These are phyloP conservation scores for Pythium vanterpoolii DNA, from an alignment of 352 stramenopile genomes.

Conservation along the genomic window DNA sequence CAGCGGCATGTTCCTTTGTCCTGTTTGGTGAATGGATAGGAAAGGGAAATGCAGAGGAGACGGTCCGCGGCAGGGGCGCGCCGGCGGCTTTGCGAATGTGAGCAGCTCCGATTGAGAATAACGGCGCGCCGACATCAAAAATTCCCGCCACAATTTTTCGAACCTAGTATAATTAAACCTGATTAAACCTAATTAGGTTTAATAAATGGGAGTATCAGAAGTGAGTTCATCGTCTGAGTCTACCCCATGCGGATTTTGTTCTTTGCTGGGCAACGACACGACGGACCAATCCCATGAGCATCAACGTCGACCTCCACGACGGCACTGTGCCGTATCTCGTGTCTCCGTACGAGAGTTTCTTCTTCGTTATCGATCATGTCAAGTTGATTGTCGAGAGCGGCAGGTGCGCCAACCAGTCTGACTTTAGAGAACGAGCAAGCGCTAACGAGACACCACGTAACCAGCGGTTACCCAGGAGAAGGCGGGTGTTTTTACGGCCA, in stretches of 20 bases:
- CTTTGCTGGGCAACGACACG: background rate
- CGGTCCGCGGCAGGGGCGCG: background rate
- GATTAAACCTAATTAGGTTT: background rate
- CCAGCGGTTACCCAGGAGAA: constrained; percentile 78
- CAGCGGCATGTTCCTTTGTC: constrained; percentile 44
- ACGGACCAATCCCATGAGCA: constrained; percentile 42
- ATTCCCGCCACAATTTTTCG: constrained; percentile 10
- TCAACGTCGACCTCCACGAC: constrained; percentile 72
- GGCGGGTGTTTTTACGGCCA: constrained; percentile 78
- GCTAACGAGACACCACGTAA: background rate
- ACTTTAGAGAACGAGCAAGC: background rate
- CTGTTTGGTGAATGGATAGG: no score
- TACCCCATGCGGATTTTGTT: background rate
- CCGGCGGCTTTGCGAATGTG: background rate
- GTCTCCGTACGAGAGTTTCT: constrained; percentile 76
- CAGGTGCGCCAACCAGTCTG: constrained; percentile 42
- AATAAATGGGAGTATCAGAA: constrained; percentile 9
- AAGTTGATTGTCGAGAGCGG: constrained; percentile 77
- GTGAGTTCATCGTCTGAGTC: constrained; percentile 17
- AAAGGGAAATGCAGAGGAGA: background rate
- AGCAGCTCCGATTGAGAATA: background rate
- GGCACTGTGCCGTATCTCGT: constrained; percentile 62
- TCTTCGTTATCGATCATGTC: constrained; percentile 69
- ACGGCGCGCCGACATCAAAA: background rate
- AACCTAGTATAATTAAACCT: constrained; percentile 1